phyloP scores from a whole-genome alignment of 2,329 filamentous ascomycete genomes.

The Aspergillus floridensis region DNA sequence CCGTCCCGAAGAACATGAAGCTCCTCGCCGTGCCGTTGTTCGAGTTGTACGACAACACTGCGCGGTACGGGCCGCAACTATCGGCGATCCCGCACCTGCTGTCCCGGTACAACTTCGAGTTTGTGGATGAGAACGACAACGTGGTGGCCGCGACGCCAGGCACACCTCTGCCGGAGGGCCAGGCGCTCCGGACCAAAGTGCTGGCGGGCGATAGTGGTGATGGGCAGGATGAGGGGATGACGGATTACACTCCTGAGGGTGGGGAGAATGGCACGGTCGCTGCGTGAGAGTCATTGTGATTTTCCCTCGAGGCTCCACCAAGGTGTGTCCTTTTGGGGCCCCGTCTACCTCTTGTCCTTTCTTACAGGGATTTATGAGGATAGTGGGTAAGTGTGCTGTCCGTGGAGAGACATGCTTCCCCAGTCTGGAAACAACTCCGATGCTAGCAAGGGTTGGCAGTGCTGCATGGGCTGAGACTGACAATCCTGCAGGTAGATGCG shows the following conservation, averaged over 20 bases:
- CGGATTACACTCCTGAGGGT: conserved; percentile 27
- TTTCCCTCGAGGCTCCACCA: not conserved
- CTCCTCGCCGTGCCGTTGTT: conserved; percentile 93
- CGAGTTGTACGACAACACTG: conserved; percentile 97
- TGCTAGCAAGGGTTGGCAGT: not conserved
- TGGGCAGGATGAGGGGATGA: conserved; percentile 38
- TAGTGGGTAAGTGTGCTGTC: not conserved
- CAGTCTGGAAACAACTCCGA: not conserved
- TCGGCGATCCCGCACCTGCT: conserved; percentile 94
- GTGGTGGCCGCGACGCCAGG: conserved; percentile 83
- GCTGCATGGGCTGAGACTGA: not conserved
- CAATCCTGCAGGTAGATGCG: not conserved
- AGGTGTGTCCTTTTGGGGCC: no score
- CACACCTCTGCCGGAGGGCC: conserved; percentile 56
- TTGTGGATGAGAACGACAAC: conserved; percentile 88
- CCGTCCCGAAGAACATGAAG: conserved; percentile 99
- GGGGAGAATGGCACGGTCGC: conserved; percentile 22
- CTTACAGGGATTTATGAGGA: not conserved
- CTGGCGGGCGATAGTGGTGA: conserved; percentile 51
- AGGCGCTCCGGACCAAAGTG: conserved; percentile 63
- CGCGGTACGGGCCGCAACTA: conserved; percentile 89
- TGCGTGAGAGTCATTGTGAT: conserved; percentile 1
- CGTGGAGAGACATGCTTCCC: not conserved
- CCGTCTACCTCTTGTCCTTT: not conserved
- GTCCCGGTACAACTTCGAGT: conserved; percentile 95